These are phyloP conservation scores for Phallus indusiatus DNA, from an alignment of 768 basidiomycete genomes.

Conservation along the genomic window DNA sequence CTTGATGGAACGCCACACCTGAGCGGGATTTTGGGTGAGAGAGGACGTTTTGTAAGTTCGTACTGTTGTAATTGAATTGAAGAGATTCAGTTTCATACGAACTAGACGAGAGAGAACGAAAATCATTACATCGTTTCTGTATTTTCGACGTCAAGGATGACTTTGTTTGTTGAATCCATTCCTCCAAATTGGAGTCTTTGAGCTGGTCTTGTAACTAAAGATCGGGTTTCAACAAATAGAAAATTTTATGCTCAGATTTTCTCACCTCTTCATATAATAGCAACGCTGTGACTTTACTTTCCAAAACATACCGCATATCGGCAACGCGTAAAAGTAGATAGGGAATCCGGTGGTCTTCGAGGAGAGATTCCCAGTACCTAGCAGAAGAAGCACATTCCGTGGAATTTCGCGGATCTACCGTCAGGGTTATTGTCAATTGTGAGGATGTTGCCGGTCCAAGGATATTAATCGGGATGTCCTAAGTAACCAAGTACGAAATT, in stretches of 20 bases:
- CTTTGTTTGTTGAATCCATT: neutral
- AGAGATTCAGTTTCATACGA: neutral
- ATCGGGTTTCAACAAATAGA: neutral
- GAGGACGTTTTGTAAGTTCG: neutral
- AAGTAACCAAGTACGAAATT: neutral
- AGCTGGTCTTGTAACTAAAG: neutral
- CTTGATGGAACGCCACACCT: neutral
- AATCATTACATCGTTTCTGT: neutral
- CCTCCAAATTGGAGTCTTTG: neutral
- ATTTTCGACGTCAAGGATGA: neutral
- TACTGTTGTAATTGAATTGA: neutral
- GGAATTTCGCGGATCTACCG: neutral
- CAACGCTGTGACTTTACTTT: neutral
- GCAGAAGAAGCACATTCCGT: neutral
- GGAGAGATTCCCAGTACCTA: neutral
- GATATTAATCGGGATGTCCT: neutral
- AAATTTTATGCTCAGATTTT: neutral
- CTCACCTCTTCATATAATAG: neutral
- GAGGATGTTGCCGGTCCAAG: neutral
- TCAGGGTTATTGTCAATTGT: neutral
- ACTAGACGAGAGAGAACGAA: neutral
- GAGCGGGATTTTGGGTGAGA: neutral
- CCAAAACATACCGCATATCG: neutral
- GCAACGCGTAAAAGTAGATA: neutral
- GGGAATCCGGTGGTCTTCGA: neutral